Evolutionary conservation across 495 filamentous ascomycete genomes (phyloP), one percentile per base, ranked within the genome.

Genomic region (Aspergillus heteromorphus): DNA sequence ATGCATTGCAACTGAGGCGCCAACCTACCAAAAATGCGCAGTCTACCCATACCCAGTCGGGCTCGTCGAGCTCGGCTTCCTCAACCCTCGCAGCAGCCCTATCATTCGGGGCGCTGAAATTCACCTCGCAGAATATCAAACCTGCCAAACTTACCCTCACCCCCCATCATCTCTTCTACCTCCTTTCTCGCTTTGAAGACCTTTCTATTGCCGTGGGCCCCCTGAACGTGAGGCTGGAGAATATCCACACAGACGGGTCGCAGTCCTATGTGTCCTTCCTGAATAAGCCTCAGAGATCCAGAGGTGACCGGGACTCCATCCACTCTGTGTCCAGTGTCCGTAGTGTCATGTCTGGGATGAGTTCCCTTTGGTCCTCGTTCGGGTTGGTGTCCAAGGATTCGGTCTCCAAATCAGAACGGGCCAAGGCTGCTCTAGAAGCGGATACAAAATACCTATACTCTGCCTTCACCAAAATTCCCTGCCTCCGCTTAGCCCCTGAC

Each of bases 401-500:
- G 21, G 79, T 81, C 29, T 83, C 88, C 61, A 90, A 89, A 62
- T 85, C 82, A 20, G 93, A 95, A 68, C 91, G 86, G 69, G 88
- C 91, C 69, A 92, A 93, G 64, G 85, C 87, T 27, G 88, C 89
- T 23, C 67, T 92, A 47, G 83, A 91, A 60, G 83, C 84, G 23
- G 93, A 98, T 64, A 72, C 95, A 45, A 96, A 91, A 69, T 97
- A 98, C 67, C 79, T 98, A 8, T 98, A 96, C 71, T 96, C 93
- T 17, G 90, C 93, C 52, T 97, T 97, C 70, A 98, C 93, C 64
- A 98, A 98, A 73, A 95, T 97, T 51, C 93, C 93, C 3, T 95
- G 88, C 61, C 76, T 98, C 40, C 84, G 86, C 52, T 75, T 98
- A 47, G 83, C 91, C 43, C 92, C 92, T 7, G 93, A 97, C 69